A percentile compares a stretch with the other conserved stretches of the same genome.
phyloP scores from a whole-genome alignment of 345 rosid species.

The Hevea brasiliensis region DNA sequence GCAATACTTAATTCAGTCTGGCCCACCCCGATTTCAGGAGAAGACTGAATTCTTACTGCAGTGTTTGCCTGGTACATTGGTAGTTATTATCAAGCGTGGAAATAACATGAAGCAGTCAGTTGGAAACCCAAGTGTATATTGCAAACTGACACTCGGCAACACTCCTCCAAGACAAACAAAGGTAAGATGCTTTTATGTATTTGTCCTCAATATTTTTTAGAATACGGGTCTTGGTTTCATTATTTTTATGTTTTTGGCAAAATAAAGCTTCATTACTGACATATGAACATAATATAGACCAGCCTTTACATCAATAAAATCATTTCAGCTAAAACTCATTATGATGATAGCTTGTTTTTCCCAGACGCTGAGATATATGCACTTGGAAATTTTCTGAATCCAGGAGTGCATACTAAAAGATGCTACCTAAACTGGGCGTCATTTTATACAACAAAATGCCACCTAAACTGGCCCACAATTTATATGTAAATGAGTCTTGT shows the following conservation, averaged over 20 bases:
- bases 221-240: background rate
- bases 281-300: background rate
- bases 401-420: background rate
- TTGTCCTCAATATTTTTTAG: background rate
- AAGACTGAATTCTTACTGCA: conserved; percentile 94
- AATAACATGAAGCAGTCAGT: conserved; percentile 99
- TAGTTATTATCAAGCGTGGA: conserved; percentile 90
- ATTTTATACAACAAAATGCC: too few species aligned
- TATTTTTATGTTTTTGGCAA: background rate
- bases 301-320: background rate
- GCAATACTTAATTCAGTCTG: conserved; percentile 95
- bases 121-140: conserved; percentile 93
- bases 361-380: background rate
- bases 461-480: too few species aligned
- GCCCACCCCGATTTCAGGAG: conserved; percentile 99
- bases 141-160: conserved; percentile 91
- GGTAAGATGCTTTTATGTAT: conserved; percentile 36
- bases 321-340: background rate
- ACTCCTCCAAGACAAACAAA: conserved; percentile 84
- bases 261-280: background rate
- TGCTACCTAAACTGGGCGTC: too few species aligned
- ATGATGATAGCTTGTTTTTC: background rate
- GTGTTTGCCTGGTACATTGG: conserved; percentile 95
- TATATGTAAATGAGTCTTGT: background rate
- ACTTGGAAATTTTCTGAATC: background rate